Conservation (phyloP, 768 basidiomycete species). For the Mycena chlorophos region DNA sequence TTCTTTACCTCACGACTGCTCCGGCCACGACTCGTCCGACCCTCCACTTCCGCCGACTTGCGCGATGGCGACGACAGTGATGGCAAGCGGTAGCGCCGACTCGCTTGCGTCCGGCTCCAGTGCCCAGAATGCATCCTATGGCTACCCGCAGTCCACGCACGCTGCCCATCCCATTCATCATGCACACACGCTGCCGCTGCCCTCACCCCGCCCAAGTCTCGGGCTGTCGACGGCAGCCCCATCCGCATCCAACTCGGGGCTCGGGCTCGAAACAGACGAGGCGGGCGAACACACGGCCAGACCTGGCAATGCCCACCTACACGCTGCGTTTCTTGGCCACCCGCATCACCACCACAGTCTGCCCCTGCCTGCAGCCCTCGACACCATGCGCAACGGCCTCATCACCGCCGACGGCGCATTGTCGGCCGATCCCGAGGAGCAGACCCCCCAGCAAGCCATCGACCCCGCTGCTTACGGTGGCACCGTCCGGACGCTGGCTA, state of each 20-base stretch:
- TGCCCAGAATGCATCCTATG: background rate
- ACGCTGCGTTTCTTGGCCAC: slow-evolving; percentile 43
- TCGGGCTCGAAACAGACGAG: background rate
- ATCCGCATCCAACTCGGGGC: slow-evolving; percentile 36
- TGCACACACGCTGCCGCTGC: slow-evolving; percentile 17
- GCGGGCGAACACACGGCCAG: slow-evolving; percentile 51
- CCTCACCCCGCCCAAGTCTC: slow-evolving; percentile 33
- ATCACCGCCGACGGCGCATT: background rate
- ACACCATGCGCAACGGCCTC: slow-evolving; percentile 6
- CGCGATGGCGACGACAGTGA: too few relatives aligned
- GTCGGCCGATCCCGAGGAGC: slow-evolving; percentile 1
- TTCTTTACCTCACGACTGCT: too few relatives aligned
- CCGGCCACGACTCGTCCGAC: too few relatives aligned
- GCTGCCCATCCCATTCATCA: background rate
- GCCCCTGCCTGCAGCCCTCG: slow-evolving; percentile 11
- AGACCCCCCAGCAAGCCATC: too few relatives aligned
- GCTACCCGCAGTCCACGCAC: background rate
- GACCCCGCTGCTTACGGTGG: too few relatives aligned
- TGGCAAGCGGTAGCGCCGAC: background rate
- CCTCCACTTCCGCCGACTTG: too few relatives aligned
- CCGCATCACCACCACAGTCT: slow-evolving; percentile 18
- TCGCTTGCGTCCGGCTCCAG: background rate
- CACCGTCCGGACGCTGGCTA: slow-evolving; percentile 32
- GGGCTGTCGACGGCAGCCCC: slow-evolving; percentile 40
- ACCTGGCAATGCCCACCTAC: slow-evolving; percentile 48